Evolutionary conservation across 2,329 filamentous ascomycete species (phyloP).

Genomic region (Aspergillus cejpii): DNA sequence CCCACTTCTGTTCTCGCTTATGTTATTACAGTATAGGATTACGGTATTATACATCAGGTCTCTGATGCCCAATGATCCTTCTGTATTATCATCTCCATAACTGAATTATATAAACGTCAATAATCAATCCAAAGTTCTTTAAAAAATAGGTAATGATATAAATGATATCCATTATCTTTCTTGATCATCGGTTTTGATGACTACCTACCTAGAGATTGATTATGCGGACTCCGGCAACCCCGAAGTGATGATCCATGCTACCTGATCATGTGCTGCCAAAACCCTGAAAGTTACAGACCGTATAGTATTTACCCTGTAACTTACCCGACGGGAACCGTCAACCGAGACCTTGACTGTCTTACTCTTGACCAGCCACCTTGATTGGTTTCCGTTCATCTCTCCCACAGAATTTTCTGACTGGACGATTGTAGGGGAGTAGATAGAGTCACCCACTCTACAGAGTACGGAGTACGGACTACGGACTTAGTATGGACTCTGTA

Average conservation of each 20-base stretch:
- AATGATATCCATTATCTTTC: conserved; percentile 3
- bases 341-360: too few relatives aligned
- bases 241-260: neutral
- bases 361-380: neutral
- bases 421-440: too few relatives aligned
- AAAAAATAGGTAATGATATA: too few relatives aligned
- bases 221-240: neutral
- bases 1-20: conserved; percentile 13
- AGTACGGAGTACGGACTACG: too few relatives aligned
- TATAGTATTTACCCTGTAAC: neutral
- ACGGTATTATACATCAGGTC: neutral
- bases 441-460: too few relatives aligned
- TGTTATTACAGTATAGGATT: neutral
- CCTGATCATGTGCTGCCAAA: too few relatives aligned
- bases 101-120: too few relatives aligned
- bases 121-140: too few relatives aligned
- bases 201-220: neutral
- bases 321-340: too few relatives aligned
- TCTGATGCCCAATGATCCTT: neutral
- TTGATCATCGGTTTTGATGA: neutral
- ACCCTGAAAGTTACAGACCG: neutral
- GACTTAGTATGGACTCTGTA: too few relatives aligned
- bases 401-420: neutral
- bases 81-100: too few relatives aligned
- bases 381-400: neutral